phyloP scores from a whole-genome alignment of 2,329 filamentous ascomycete genomes.

The Mycosphaerella sp. region DNA sequence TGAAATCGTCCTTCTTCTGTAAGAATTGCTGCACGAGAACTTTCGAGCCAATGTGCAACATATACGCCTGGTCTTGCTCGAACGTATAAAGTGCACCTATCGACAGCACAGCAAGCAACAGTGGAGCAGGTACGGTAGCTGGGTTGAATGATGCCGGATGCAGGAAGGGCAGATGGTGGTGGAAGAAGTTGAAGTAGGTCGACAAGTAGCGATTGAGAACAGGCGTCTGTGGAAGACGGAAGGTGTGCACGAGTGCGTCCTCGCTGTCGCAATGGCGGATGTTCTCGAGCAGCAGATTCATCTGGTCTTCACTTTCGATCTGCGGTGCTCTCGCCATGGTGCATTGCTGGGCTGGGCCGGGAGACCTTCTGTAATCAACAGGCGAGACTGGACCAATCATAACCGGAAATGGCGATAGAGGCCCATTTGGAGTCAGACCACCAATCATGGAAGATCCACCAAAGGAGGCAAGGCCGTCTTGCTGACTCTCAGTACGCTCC shows the following conservation, averaged over 20 bases:
- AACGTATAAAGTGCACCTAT: constrained; percentile 96
- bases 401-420: constrained; percentile 64
- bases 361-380: constrained; percentile 63
- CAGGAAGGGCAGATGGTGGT: constrained; percentile 92
- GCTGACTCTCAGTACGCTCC: constrained; percentile 46
- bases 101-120: constrained; percentile 83
- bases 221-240: constrained; percentile 73
- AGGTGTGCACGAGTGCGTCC: constrained; percentile 76
- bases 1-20: constrained; percentile 98
- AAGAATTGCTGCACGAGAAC: constrained; percentile 94
- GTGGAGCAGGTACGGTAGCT: constrained; percentile 68
- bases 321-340: constrained; percentile 69
- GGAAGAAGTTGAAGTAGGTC: constrained; percentile 95
- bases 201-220: constrained; percentile 87
- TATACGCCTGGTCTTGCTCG: constrained; percentile 93
- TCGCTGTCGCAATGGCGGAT: constrained; percentile 76
- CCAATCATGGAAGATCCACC: constrained; percentile 65
- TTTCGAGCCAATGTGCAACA: constrained; percentile 96
- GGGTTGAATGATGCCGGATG: constrained; percentile 88
- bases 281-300: constrained; percentile 76
- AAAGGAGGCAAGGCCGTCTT: constrained; percentile 44
- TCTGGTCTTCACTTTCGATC: constrained; percentile 75
- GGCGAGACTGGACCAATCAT: constrained; percentile 63
- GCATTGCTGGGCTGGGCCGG: constrained; percentile 59
- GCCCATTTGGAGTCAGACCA: constrained; percentile 62